Percentiles rank a stretch among this genome's conserved stretches.
Evolutionary conservation across 768 basidiomycete species (phyloP).

Genomic region (Lyophyllum atratum): DNA sequence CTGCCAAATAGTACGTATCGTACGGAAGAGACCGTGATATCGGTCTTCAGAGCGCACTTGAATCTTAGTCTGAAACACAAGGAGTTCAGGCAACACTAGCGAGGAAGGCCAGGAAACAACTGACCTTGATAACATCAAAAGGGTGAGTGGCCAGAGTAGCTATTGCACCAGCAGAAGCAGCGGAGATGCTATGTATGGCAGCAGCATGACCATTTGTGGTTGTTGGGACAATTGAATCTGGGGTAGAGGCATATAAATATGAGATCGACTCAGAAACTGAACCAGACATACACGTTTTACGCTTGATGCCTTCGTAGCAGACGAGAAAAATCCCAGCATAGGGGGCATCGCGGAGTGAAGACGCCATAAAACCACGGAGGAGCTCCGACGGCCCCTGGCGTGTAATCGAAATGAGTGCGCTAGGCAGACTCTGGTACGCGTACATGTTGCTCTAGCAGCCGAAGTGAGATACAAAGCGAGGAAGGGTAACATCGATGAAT

Average conservation of each 20-base stretch:
- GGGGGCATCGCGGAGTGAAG: constrained; percentile 91
- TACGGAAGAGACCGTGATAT: constrained; percentile 72
- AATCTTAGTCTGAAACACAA: constrained; percentile 71
- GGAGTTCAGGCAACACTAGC: background rate
- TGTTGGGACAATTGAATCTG: constrained; percentile 45
- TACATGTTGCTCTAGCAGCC: constrained; percentile 71
- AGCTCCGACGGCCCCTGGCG: constrained; percentile 80
- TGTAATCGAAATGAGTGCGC: constrained; percentile 58
- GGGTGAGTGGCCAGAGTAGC: constrained; percentile 89
- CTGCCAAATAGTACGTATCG: constrained; percentile 65
- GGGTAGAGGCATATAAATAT: constrained; percentile 1
- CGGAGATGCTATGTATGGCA: constrained; percentile 62
- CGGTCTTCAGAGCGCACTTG: constrained; percentile 82
- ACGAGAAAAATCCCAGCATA: constrained; percentile 91
- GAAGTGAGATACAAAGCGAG: constrained; percentile 4
- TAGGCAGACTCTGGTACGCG: constrained; percentile 60
- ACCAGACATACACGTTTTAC: constrained; percentile 55
- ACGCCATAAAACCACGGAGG: constrained; percentile 83
- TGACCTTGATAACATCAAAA: constrained; percentile 91
- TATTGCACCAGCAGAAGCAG: constrained; percentile 79
- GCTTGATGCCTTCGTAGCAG: constrained; percentile 86
- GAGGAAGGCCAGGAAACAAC: background rate
- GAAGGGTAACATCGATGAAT: background rate
- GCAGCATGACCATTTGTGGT: constrained; percentile 48
- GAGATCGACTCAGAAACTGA: constrained; percentile 4